Percentiles rank a stretch among this genome's conserved stretches.
phyloP scores from a whole-genome alignment of 106 monocot species.

The Phalaenopsis equestris region DNA sequence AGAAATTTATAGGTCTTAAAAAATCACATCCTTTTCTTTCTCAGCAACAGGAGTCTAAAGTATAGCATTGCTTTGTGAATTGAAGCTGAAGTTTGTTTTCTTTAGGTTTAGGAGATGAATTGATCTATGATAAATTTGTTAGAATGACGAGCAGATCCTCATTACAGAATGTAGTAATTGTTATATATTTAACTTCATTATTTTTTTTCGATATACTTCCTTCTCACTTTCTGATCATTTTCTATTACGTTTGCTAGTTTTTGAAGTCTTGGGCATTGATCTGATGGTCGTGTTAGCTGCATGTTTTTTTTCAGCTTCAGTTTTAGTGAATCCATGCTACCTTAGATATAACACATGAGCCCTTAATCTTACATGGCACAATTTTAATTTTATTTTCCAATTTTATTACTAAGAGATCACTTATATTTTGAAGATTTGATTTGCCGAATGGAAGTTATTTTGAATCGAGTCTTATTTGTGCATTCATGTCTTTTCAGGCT shows the following conservation, averaged over 20 bases:
- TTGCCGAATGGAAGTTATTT: not conserved
- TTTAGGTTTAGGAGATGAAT: too few relatives aligned
- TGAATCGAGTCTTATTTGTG: conserved; percentile 2
- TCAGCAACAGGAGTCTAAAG: not conserved
- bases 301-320: not conserved
- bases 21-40: not conserved
- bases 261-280: not conserved
- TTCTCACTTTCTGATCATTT: too few relatives aligned
- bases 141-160: too few relatives aligned
- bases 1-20: too few relatives aligned
- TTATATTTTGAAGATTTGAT: not conserved
- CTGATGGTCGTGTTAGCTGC: not conserved
- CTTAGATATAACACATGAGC: not conserved
- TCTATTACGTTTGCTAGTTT: not conserved
- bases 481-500: conserved; percentile 40
- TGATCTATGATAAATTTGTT: too few relatives aligned
- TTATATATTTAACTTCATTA: too few relatives aligned
- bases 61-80: not conserved
- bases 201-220: too few relatives aligned
- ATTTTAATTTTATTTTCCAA: not conserved
- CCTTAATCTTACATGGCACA: not conserved
- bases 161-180: too few relatives aligned
- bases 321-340: not conserved
- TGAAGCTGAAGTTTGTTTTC: too few relatives aligned
- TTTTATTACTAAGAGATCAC: not conserved